Base-by-base conservation (phyloP, 331 rosid genomes). In the Rhamnella rubrinervis region DNA sequence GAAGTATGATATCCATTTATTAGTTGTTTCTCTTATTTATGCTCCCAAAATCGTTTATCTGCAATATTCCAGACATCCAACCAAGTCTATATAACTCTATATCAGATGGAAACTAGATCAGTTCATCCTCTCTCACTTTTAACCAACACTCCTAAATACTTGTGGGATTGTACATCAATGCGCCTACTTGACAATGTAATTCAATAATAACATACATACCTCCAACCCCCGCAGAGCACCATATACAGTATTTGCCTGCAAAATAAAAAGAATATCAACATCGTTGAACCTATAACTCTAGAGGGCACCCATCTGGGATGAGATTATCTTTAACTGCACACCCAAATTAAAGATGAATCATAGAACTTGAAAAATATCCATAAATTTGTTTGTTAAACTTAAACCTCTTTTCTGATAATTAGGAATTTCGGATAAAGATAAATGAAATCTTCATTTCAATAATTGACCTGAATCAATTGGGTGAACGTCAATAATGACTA, bases 161-260 rank as follows among this genome's bases (percentile, higher is more conserved):
- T 59, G 39, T 25, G 13, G 17, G n/a, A 19, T 21, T 20, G 15
- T 55, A 67, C 37, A 61, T 21, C 39, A n/a, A 15, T 21, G 37
- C 25, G 38, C 51, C 63, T 60, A 62, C 40, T 58, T 10, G 12
- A 37, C 6, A 67, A 55, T 37, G 61, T 21, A 70, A 21, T 28
- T 52, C 4, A 49, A 56, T 17, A 67, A 59, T 12, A 72, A 65
- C 26, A 37, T n/a, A 44, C 74, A 57, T 87, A 95, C 98, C 98
- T 95, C 98, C 75, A 95, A 85, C 49, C 88, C 98, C 60, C 96
- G 87, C 81, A 95, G 72, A 31, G 95, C 98, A 40, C 98, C 98
- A 76, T 84, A 91, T 65, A 95, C 89, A 64, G 97, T 87, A 46
- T 72, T 75, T 77, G 97, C 97, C 98, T 95, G 82, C 84, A 82